Evolutionary conservation across 2,329 filamentous ascomycete species (phyloP).

Genomic region (Ophiobolus disseminans): DNA sequence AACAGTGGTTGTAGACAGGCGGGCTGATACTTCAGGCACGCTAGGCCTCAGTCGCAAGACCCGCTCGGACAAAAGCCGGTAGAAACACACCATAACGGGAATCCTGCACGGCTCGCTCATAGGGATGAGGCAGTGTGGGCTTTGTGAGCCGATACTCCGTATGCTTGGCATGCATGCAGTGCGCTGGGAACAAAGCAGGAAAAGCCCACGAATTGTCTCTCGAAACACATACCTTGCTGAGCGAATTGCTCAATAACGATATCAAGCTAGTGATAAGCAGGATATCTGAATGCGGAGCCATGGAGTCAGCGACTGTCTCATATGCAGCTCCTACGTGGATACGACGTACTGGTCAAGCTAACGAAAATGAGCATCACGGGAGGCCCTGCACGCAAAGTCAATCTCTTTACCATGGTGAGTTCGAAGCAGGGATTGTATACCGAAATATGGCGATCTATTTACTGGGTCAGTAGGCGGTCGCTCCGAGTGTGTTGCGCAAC

Average conservation of each 20-base stretch:
- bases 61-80: not conserved
- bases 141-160: constrained; percentile 18
- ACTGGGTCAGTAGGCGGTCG: constrained; percentile 17
- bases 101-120: constrained; percentile 5
- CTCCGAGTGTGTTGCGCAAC: not conserved
- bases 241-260: constrained; percentile 78
- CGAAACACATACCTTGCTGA: constrained; percentile 60
- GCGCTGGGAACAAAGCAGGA: constrained; percentile 12
- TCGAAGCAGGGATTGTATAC: not conserved
- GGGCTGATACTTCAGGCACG: not conserved
- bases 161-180: constrained; percentile 23
- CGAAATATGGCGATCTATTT: constrained; percentile 51
- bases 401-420: not conserved
- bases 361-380: constrained; percentile 74
- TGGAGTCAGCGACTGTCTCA: too few relatives aligned
- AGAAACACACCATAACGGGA: constrained; percentile 3
- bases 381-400: constrained; percentile 48
- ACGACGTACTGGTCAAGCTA: too few relatives aligned
- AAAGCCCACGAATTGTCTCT: constrained; percentile 25
- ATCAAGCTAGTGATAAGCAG: constrained; percentile 80
- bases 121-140: constrained; percentile 29
- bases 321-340: too few relatives aligned
- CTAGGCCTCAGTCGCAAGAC: not conserved
- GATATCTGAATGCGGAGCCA: too few relatives aligned
- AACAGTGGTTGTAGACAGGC: too few relatives aligned